Conservation (phyloP, 768 basidiomycete species). For the Russula brevipes region DNA sequence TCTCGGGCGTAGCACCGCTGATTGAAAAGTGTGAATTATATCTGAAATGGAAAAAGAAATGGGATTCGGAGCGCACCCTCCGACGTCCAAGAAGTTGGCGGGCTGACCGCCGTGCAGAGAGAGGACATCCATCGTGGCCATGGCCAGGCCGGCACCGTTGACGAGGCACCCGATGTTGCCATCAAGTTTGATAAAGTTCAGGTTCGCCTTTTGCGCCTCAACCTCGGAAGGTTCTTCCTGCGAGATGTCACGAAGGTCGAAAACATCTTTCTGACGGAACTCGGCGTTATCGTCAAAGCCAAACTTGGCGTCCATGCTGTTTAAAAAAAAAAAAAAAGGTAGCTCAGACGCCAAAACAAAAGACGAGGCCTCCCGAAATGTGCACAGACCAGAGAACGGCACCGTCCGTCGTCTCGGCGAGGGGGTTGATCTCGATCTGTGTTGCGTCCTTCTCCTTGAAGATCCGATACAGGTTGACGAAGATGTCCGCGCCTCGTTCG, state of each 20-base stretch:
- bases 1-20: conserved; percentile 97
- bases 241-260: conserved; percentile 80
- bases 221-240: conserved; percentile 98
- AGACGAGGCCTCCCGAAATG: not conserved
- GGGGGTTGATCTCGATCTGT: conserved; percentile 98
- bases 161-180: conserved; percentile 96
- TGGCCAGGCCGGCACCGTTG: conserved; percentile 96
- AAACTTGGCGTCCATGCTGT: conserved; percentile 99
- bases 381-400: conserved; percentile 81
- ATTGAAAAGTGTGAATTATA: not conserved
- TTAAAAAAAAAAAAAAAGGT: not conserved
- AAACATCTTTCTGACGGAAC: conserved; percentile 92
- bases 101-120: conserved; percentile 93
- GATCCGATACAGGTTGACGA: conserved; percentile 89
- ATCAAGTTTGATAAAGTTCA: conserved; percentile 99
- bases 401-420: conserved; percentile 89
- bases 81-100: conserved; percentile 98
- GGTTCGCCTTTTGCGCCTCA: conserved; percentile 90
- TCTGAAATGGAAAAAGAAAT: conserved; percentile 1
- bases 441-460: conserved; percentile 99
- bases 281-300: conserved; percentile 99
- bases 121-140: conserved; percentile 99
- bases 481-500: conserved; percentile 89
- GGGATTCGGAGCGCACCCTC: conserved; percentile 53
- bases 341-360: conserved; percentile 8